A percentile compares a stretch with the other conserved stretches of the same genome.
phyloP scores from a whole-genome alignment of 148 eudicot genomes.

The Suaeda aralocaspica region DNA sequence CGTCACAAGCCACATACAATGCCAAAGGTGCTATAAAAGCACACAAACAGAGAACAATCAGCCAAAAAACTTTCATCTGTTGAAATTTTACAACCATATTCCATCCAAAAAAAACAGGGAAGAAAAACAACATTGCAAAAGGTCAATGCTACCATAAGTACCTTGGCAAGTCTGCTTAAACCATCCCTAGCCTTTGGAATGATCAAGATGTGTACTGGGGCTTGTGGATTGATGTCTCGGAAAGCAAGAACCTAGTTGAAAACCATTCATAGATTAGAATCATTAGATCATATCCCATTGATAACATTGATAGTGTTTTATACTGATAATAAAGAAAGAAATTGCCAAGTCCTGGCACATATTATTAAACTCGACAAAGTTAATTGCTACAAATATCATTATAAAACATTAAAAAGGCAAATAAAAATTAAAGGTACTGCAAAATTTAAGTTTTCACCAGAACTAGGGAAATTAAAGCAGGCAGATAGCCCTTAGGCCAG shows the following conservation, averaged over 20 bases:
- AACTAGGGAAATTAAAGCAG: background rate
- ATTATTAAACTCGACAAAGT: background rate
- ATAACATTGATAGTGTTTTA: background rate
- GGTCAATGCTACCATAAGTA: constrained; percentile 18
- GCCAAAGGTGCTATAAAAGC: background rate
- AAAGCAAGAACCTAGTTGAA: constrained; percentile 81
- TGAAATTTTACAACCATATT: background rate
- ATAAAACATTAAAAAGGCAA: background rate
- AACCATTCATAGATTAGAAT: constrained; percentile 9
- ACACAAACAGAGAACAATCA: background rate
- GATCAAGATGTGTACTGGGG: constrained; percentile 80
- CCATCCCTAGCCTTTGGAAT: constrained; percentile 89
- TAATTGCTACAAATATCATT: background rate
- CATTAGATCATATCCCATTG: background rate
- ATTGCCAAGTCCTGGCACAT: background rate
- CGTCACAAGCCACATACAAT: background rate
- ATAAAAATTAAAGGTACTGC: background rate
- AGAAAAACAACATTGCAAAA: constrained; percentile 4
- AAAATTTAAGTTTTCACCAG: background rate
- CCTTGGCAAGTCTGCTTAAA: constrained; percentile 70
- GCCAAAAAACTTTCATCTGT: background rate
- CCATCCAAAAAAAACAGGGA: background rate
- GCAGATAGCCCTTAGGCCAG: too few species aligned
- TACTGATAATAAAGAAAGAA: background rate
- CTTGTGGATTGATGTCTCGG: constrained; percentile 87